These are phyloP conservation scores for Pyrenophora seminiperda DNA, from an alignment of 2,329 filamentous ascomycete species.

Conservation along the genomic window DNA sequence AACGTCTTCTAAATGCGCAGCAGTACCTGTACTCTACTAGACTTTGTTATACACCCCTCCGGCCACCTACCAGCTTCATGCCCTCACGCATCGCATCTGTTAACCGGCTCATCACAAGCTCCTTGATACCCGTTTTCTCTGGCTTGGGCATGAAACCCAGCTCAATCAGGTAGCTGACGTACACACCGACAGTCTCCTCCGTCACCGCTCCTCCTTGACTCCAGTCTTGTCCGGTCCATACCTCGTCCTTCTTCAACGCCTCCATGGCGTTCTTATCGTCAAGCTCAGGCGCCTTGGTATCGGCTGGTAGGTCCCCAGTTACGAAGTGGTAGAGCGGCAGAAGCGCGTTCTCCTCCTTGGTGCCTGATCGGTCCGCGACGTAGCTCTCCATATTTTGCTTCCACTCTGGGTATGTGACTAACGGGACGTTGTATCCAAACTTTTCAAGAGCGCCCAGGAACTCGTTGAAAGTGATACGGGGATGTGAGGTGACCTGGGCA, in stretches of 20 bases:
- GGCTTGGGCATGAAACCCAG: constrained; percentile 64
- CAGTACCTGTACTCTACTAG: not conserved
- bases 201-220: constrained; percentile 63
- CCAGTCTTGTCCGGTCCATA: constrained; percentile 63
- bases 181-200: constrained; percentile 63
- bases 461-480: constrained; percentile 76
- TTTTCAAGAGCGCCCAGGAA: constrained; percentile 72
- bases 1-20: not conserved
- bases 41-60: constrained; percentile 32
- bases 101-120: constrained; percentile 33
- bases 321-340: constrained; percentile 74
- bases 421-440: constrained; percentile 74
- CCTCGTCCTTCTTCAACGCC: constrained; percentile 67
- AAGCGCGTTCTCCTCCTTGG: constrained; percentile 72
- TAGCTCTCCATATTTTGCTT: constrained; percentile 69
- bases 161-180: constrained; percentile 66
- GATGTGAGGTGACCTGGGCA: constrained; percentile 79
- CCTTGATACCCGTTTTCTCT: constrained; percentile 35
- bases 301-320: constrained; percentile 69
- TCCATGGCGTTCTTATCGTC: constrained; percentile 72
- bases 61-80: constrained; percentile 41
- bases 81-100: constrained; percentile 43
- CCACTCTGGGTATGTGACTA: constrained; percentile 73
- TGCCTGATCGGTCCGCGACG: constrained; percentile 61
- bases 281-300: constrained; percentile 73